phyloP scores from a whole-genome alignment of 1,284 basidiomycete genomes.

The Marasmius fiardii region DNA sequence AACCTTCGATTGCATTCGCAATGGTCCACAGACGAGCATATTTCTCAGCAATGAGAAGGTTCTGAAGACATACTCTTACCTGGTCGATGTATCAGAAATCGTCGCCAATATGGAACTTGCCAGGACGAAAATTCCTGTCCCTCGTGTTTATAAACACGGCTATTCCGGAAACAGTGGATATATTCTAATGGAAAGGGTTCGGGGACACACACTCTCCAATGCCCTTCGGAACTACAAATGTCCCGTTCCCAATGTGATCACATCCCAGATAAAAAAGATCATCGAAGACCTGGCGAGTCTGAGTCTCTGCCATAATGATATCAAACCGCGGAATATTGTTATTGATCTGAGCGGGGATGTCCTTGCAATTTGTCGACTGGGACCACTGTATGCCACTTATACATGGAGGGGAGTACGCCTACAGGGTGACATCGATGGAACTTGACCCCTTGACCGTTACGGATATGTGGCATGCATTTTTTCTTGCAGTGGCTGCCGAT shows the following conservation, averaged over 20 bases:
- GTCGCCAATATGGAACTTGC: constrained; percentile 8
- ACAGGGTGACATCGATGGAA: neutral
- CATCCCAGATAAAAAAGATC: neutral
- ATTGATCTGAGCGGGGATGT: neutral
- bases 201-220: neutral
- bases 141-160: constrained; percentile 7
- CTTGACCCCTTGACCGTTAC: neutral
- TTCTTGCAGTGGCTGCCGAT: constrained; percentile 2
- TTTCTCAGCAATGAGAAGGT: constrained; percentile 1
- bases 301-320: constrained; percentile 7
- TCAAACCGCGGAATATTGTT: constrained; percentile 7
- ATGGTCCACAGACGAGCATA: neutral
- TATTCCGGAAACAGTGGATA: constrained; percentile 7
- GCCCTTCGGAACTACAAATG: neutral
- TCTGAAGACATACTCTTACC: constrained; percentile 7
- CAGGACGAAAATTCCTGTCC: constrained; percentile 3
- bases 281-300: constrained; percentile 2
- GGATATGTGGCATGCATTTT: constrained; percentile 1
- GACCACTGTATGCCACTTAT: constrained; percentile 1
- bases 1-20: neutral
- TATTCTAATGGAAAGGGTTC: constrained; percentile 9
- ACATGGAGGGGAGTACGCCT: constrained; percentile 1
- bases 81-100: constrained; percentile 7
- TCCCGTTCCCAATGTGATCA: neutral
- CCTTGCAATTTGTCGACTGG: constrained; percentile 7